Conservation (phyloP, 148 eudicot species). For the Spergularia marina region DNA sequence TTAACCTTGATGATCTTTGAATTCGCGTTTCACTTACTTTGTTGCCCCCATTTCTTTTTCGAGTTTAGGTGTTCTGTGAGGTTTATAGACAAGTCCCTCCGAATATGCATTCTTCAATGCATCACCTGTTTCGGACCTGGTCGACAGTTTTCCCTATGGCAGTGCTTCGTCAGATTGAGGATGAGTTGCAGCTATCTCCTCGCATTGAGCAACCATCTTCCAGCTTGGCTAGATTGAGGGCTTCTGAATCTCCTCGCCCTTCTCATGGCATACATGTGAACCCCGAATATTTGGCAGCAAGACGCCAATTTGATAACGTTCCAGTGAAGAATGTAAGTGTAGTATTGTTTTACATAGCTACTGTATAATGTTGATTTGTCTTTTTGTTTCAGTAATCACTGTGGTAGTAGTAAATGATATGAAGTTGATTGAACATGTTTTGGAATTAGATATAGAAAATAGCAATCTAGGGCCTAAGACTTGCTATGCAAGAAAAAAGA, state of each 20-base stretch:
- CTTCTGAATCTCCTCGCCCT: conserved; percentile 89
- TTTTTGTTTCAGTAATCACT: neutral
- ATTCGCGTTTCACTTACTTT: conserved; percentile 5
- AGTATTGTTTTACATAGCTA: neutral
- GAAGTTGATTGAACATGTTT: neutral
- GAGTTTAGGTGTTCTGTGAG: conserved; percentile 71
- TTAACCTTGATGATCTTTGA: neutral
- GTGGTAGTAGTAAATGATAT: neutral
- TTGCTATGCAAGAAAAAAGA: neutral
- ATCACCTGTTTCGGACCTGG: conserved; percentile 92
- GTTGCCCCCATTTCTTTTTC: neutral
- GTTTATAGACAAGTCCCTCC: conserved; percentile 73
- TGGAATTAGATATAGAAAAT: neutral
- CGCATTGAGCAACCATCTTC: conserved; percentile 51
- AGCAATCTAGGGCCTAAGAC: neutral
- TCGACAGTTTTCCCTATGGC: conserved; percentile 71
- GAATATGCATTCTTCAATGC: conserved; percentile 68
- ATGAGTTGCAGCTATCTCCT: conserved; percentile 63
- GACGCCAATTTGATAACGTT: conserved; percentile 58
- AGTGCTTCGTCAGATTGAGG: conserved; percentile 73
- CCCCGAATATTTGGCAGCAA: conserved; percentile 90
- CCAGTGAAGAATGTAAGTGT: conserved; percentile 58
- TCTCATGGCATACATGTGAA: conserved; percentile 95
- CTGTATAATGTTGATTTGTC: neutral
- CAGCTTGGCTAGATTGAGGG: conserved; percentile 40